Base-by-base conservation (phyloP, 345 rosid genomes). In the Dimocarpus longan region DNA sequence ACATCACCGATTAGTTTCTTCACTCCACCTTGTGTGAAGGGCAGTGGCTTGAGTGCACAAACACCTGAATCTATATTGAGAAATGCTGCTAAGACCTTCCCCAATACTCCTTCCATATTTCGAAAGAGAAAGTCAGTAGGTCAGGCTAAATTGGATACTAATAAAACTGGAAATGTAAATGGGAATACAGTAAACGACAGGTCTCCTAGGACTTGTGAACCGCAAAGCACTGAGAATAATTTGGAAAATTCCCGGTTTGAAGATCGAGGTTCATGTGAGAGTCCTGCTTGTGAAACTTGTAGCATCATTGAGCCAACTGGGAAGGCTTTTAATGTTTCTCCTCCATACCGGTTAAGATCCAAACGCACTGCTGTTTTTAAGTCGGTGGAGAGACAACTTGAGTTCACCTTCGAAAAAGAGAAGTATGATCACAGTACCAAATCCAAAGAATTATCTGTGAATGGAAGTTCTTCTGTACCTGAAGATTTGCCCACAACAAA, bases 351-450 rank as follows among this genome's bases (percentile, higher is more conserved):
- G 79, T 82, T 96, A 84, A 91, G 90, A 85, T 85, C 97, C 43
- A 94, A 91, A 85, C 81, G 97, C 78, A 89, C 92, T 76, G 88
- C 92, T 50, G 89, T 88, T 81, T 82, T 90, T 79, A 96, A 93
- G 88, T 89, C 97, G 28, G 89, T 89, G 80, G 97, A 90, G 86
- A 90, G 97, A 79, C 99, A 96, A 82, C 97, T 96, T 82, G 95
- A 91, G 78, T 96, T 96, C 74, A 43, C 87, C 48, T 86, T 89
- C 70, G 89, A 86, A 71, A 87, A 81, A 76, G 88, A 80, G 59
- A 87, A 83, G 76, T 68, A 19, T 80, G 80, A 82, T 74, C 81
- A 63, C 75, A 86, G 74, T 81, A 75, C 84, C 65, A 89, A 86
- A 80, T 68, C 86, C 59, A 78, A 77, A 9, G 92, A 81, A 50